Percentiles rank a stretch among this genome's conserved stretches.
These are phyloP conservation scores for Russula dissimulans DNA, from an alignment of 768 basidiomycete genomes.

Conservation along the genomic window DNA sequence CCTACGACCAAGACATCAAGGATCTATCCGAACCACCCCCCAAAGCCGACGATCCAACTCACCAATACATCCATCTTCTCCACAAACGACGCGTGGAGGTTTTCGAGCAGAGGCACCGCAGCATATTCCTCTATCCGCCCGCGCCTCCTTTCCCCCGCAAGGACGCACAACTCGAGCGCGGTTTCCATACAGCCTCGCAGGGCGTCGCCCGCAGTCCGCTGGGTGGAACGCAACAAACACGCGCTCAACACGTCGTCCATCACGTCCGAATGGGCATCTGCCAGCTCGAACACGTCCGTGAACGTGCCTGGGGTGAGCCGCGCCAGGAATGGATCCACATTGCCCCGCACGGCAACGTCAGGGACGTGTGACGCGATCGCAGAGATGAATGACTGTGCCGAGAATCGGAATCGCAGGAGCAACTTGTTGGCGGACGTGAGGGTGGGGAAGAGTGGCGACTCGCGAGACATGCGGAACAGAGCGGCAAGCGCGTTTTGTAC, in stretches of 20 bases:
- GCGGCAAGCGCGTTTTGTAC: slow-evolving; percentile 62
- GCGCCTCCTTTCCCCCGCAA: slow-evolving; percentile 51
- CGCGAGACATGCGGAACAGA: slow-evolving; percentile 54
- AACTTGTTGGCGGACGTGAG: slow-evolving; percentile 41
- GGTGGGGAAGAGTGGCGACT: slow-evolving; percentile 48
- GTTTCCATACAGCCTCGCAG: slow-evolving; percentile 54
- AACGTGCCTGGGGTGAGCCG: slow-evolving; percentile 28
- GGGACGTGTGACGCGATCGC: slow-evolving; percentile 64
- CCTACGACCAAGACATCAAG: slow-evolving; percentile 30
- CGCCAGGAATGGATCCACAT: slow-evolving; percentile 60
- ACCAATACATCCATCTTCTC: slow-evolving; percentile 51
- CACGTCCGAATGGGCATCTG: slow-evolving; percentile 54
- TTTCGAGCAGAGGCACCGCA: slow-evolving; percentile 48
- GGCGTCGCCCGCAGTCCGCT: slow-evolving; percentile 55
- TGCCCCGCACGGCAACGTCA: slow-evolving; percentile 72
- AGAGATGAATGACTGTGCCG: slow-evolving; percentile 59
- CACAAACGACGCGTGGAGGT: slow-evolving; percentile 45
- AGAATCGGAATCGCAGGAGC: slow-evolving; percentile 64
- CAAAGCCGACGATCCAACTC: slow-evolving; percentile 22
- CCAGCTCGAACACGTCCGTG: slow-evolving; percentile 66
- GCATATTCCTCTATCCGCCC: slow-evolving; percentile 52
- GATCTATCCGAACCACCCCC: background rate
- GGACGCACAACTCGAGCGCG: slow-evolving; percentile 56
- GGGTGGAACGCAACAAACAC: slow-evolving; percentile 61
- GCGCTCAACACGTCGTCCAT: slow-evolving; percentile 70